These are phyloP conservation scores for Pythium dissimile DNA, from an alignment of 352 stramenopile species.

Conservation along the genomic window DNA sequence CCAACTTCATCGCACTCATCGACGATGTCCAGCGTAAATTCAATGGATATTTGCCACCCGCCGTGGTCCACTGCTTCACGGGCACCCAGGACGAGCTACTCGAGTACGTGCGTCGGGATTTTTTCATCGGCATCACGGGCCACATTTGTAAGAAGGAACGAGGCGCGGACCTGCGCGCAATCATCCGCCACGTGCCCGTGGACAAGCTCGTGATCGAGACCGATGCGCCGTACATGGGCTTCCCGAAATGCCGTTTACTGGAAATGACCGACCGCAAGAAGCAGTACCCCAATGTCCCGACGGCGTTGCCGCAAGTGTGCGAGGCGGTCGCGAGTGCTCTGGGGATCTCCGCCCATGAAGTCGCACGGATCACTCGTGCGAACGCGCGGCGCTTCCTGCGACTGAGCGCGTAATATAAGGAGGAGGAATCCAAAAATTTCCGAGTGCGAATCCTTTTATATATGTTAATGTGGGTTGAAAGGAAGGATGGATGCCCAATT, in stretches of 20 bases:
- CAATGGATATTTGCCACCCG: slow-evolving; percentile 40
- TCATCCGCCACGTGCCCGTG: slow-evolving; percentile 60
- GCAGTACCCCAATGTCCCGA: slow-evolving; percentile 80
- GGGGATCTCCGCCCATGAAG: slow-evolving; percentile 37
- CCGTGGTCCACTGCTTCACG: slow-evolving; percentile 92
- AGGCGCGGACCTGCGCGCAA: slow-evolving; percentile 44
- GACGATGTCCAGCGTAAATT: slow-evolving; percentile 38
- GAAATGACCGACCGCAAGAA: slow-evolving; percentile 42
- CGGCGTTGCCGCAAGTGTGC: slow-evolving; percentile 52
- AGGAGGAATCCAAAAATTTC: not conserved
- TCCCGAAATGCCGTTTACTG: slow-evolving; percentile 51
- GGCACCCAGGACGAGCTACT: slow-evolving; percentile 64
- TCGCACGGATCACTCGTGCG: slow-evolving; percentile 52
- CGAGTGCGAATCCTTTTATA: no score
- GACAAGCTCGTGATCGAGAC: slow-evolving; percentile 89
- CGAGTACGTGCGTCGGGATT: slow-evolving; percentile 72
- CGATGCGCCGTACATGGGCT: slow-evolving; percentile 91
- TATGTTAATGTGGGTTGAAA: no score
- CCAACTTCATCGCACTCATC: slow-evolving; percentile 72
- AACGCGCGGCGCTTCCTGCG: slow-evolving; percentile 76
- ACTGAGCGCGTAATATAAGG: slow-evolving; percentile 18
- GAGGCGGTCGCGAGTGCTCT: slow-evolving; percentile 53
- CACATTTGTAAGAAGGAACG: slow-evolving; percentile 86
- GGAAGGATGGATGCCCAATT: no score
- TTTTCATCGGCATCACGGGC: slow-evolving; percentile 90